These are phyloP conservation scores for Conringia planisiliqua DNA, from an alignment of 345 rosid species.

Conservation along the genomic window DNA sequence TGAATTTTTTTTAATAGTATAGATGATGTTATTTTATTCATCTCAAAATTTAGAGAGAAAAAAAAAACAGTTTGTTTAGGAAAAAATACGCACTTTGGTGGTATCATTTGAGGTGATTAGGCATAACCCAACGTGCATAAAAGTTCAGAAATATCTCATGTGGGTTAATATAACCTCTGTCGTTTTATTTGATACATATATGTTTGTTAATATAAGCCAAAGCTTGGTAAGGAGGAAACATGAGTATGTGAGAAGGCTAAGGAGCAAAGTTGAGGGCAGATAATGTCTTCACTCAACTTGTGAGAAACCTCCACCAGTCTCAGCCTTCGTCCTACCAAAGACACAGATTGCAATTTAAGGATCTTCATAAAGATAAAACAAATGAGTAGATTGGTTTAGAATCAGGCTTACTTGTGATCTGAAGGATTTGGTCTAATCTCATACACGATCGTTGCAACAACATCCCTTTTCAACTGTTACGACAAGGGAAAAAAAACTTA, in stretches of 20 bases:
- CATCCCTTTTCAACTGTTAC: slow-evolving; percentile 86
- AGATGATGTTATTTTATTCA: too few relatives aligned
- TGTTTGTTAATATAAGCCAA: not conserved
- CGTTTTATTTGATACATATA: slow-evolving; percentile 9
- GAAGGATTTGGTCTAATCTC: slow-evolving; percentile 96
- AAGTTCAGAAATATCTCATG: not conserved
- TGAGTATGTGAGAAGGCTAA: not conserved
- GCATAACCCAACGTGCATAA: not conserved
- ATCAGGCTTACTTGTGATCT: slow-evolving; percentile 86
- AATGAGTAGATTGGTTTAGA: not conserved
- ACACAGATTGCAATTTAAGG: slow-evolving; percentile 10
- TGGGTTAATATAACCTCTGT: not conserved
- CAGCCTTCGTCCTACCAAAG: slow-evolving; percentile 59
- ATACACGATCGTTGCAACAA: slow-evolving; percentile 82
- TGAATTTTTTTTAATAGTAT: too few relatives aligned
- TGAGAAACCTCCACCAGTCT: slow-evolving; percentile 56
- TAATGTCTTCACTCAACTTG: slow-evolving; percentile 56
- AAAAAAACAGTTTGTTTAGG: too few relatives aligned
- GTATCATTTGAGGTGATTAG: too few relatives aligned
- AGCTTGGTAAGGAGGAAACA: slow-evolving; percentile 3
- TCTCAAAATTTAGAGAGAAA: too few relatives aligned
- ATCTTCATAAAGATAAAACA: not conserved
- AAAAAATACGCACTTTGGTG: too few relatives aligned
- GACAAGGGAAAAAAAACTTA: not conserved
- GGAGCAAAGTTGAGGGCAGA: not conserved